These are phyloP conservation scores for Stephania cephalantha DNA, from an alignment of 164 flowering plant genomes.

Conservation along the genomic window DNA sequence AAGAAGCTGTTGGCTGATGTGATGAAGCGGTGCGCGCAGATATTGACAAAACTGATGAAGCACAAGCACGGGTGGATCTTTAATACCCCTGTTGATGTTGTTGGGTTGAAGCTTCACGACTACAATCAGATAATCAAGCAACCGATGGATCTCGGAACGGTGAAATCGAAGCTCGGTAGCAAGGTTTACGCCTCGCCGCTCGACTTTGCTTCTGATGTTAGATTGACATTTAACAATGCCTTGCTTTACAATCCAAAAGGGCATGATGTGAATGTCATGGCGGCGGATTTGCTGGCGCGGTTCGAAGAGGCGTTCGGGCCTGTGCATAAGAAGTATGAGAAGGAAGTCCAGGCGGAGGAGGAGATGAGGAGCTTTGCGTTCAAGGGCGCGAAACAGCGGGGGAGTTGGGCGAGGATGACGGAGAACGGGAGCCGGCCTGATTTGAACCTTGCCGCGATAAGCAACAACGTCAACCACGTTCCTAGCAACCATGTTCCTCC, in stretches of 20 bases:
- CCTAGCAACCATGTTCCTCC: background rate
- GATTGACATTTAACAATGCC: conserved; percentile 76
- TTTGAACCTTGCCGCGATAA: background rate
- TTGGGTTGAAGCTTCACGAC: conserved; percentile 63
- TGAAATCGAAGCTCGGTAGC: conserved; percentile 44
- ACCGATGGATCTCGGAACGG: conserved; percentile 94
- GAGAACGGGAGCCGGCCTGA: conserved; percentile 8
- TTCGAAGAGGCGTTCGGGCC: conserved; percentile 32
- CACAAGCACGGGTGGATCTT: conserved; percentile 61
- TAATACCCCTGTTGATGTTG: conserved; percentile 63
- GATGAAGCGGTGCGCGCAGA: conserved; percentile 53
- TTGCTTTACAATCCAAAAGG: conserved; percentile 71
- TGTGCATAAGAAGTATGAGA: conserved; percentile 13
- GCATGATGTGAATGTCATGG: conserved; percentile 53
- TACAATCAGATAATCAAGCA: conserved; percentile 54
- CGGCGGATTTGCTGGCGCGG: conserved; percentile 30
- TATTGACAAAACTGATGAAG: conserved; percentile 58
- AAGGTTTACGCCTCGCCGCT: conserved; percentile 38
- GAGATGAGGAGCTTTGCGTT: conserved; percentile 10
- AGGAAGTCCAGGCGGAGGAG: conserved; percentile 7
- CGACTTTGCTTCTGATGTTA: conserved; percentile 70
- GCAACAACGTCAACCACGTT: too few species aligned
- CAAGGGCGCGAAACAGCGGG: background rate
- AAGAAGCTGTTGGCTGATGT: background rate
- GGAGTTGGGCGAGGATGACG: conserved; percentile 6